Evolutionary conservation across 805 yeast genomes (phyloP), one percentile per base, ranked within the genome.

Genomic region (Candida manassasensis): DNA sequence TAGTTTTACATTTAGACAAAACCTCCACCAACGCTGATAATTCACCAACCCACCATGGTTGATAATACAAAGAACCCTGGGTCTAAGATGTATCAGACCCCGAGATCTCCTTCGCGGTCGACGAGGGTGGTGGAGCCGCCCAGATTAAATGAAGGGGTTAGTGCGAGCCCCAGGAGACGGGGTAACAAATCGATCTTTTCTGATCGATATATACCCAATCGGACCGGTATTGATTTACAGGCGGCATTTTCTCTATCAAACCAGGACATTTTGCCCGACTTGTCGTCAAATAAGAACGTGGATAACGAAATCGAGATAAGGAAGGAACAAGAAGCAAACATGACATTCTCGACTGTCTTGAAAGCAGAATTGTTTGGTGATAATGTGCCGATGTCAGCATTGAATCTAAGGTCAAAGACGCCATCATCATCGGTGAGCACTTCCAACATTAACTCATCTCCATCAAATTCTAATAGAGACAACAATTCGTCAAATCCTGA

Each of bases 291-390:
- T 34, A 37, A 51, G 13, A 38, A 40, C 40, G 53, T 61, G 6
- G 79, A 73, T 34, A 72, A 71, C 44, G 94, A 84, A 47, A 62
- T 82, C 15, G 93, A 84, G 42, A 63, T 69, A 25, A 73, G 80
- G 43, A 70, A 78, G 44, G 86, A 80, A 50, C 82, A 81, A 46
- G 95, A 85, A 50, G 96, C 96, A 4, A 85, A 85, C 53, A 67
- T 83, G 44, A 85, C 95, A 0, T 93, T 89, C 58, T 81, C 89
- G 37, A 79, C 90, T 0, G 84, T 93, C 2, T 63, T 93, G 32
- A 83, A 84, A 48, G 84, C 94, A 21, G 98, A 93, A 56, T 62
- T 93, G 22, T 93, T 93, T 66, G 97, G 97, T 11, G 93, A 83
- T 52, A 77, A 84, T 41, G 77, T 86, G 3, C 86, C 89, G 4